phyloP scores from a whole-genome alignment of 2,329 filamentous ascomycete genomes.

The Whalleya microplaca region DNA sequence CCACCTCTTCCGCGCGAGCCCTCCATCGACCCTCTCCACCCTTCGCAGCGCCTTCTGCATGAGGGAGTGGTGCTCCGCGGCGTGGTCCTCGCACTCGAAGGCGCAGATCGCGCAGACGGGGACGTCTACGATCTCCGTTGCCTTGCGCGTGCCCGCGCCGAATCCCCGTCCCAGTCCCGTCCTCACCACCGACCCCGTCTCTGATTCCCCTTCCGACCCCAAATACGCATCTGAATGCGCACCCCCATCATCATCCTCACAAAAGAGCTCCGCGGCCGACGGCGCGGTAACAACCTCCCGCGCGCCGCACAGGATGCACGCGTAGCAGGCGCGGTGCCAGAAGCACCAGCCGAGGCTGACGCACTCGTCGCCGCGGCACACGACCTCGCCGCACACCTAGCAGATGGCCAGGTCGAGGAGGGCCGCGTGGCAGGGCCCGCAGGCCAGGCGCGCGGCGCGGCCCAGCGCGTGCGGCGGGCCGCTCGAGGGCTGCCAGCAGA shows the following conservation, averaged over 20 bases:
- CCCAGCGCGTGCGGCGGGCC: constrained; percentile 48
- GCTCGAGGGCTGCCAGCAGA: constrained; percentile 52
- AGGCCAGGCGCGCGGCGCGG: constrained; percentile 52
- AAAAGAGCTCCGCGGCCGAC: constrained; percentile 41
- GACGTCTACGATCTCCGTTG: constrained; percentile 49
- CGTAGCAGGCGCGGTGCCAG: constrained; percentile 61
- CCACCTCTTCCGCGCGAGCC: constrained; percentile 50
- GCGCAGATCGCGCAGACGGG: constrained; percentile 55
- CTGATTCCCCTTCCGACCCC: too few relatives aligned
- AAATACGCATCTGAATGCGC: too few relatives aligned
- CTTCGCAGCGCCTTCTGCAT: constrained; percentile 48
- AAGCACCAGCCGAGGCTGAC: constrained; percentile 65
- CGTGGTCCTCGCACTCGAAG: constrained; percentile 45
- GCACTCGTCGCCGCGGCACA: constrained; percentile 57
- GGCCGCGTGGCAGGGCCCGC: constrained; percentile 49
- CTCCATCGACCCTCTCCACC: constrained; percentile 50
- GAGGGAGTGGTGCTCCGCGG: constrained; percentile 35
- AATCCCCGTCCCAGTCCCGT: constrained; percentile 7
- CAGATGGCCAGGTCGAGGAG: constrained; percentile 59
- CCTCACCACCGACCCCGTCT: too few relatives aligned
- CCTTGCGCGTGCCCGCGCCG: constrained; percentile 12
- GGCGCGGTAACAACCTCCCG: constrained; percentile 42
- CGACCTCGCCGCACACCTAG: constrained; percentile 60
- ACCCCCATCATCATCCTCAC: constrained; percentile 12
- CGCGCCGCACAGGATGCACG: constrained; percentile 57